phyloP scores from a whole-genome alignment of 306 rosid genomes.

The Cucumis sativus region DNA sequence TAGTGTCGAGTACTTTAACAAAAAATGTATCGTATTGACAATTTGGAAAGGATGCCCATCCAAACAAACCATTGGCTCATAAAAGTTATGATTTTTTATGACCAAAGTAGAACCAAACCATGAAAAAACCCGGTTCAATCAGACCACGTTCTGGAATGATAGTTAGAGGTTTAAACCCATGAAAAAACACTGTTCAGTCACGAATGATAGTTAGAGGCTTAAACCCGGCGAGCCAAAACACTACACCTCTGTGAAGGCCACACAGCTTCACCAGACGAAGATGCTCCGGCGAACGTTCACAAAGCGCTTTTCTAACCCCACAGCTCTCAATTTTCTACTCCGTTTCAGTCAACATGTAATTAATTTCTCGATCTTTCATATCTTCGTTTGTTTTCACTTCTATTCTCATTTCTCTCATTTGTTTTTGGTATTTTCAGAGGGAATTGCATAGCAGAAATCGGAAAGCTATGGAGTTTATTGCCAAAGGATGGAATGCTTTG shows the following conservation, averaged over 20 bases:
- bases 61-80: too few relatives aligned
- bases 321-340: constrained; percentile 18
- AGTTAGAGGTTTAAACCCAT: not conserved
- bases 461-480: constrained; percentile 72
- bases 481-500: constrained; percentile 81
- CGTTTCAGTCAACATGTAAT: constrained; percentile 48
- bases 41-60: too few relatives aligned
- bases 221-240: not conserved
- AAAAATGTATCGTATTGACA: too few relatives aligned
- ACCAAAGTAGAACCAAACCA: too few relatives aligned
- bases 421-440: constrained; percentile 30
- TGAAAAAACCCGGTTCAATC: not conserved
- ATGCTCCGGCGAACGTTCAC: constrained; percentile 26
- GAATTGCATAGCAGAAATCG: constrained; percentile 70
- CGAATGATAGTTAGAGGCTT: too few relatives aligned
- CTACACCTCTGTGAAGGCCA: not conserved
- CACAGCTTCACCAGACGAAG: constrained; percentile 8
- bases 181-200: not conserved
- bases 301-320: constrained; percentile 14
- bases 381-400: not conserved
- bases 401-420: not conserved
- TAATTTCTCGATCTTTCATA: not conserved
- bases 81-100: too few relatives aligned
- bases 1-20: too few relatives aligned
- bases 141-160: not conserved